These are phyloP conservation scores for Leptographium wingfieldii DNA, from an alignment of 2,329 filamentous ascomycete species.

Conservation along the genomic window DNA sequence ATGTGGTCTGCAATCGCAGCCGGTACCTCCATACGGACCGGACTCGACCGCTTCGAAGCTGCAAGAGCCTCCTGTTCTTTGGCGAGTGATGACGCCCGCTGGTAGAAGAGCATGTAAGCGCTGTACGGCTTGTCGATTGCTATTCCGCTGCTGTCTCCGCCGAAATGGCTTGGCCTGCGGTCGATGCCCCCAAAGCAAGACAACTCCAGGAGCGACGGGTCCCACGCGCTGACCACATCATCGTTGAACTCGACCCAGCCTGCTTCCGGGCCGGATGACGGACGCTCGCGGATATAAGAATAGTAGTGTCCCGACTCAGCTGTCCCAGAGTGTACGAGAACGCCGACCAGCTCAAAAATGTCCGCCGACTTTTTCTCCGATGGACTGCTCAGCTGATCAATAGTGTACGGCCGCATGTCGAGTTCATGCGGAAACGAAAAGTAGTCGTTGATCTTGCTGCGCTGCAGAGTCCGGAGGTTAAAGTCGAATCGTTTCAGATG, in stretches of 20 bases:
- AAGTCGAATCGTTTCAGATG: conserved; percentile 85
- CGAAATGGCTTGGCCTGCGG: conserved; percentile 31
- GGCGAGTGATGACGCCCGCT: conserved; percentile 57
- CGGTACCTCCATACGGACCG: conserved; percentile 33
- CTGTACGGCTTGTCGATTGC: conserved; percentile 62
- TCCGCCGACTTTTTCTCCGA: conserved; percentile 48
- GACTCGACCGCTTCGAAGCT: conserved; percentile 20
- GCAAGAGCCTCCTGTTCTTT: conserved; percentile 36
- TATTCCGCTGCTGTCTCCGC: conserved; percentile 31
- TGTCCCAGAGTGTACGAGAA: conserved; percentile 85
- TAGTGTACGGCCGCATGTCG: conserved; percentile 80
- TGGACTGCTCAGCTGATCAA: conserved; percentile 64
- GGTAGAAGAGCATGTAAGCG: conserved; percentile 97
- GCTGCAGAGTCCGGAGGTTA: conserved; percentile 60
- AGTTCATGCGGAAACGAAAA: conserved; percentile 78
- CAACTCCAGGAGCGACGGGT: conserved; percentile 57
- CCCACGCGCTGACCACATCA: conserved; percentile 64
- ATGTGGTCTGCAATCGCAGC: conserved; percentile 45
- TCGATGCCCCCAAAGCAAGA: conserved; percentile 70
- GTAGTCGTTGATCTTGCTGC: conserved; percentile 90
- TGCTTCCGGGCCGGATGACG: conserved; percentile 30
- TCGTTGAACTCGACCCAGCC: conserved; percentile 93
- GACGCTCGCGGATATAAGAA: conserved; percentile 79
- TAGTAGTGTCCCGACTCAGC: conserved; percentile 96
- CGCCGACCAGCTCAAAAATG: conserved; percentile 83